Percentiles rank a stretch among this genome's conserved stretches.
These are phyloP conservation scores for Cladobotryum protrusum DNA, from an alignment of 2,329 filamentous ascomycete species.

Conservation along the genomic window DNA sequence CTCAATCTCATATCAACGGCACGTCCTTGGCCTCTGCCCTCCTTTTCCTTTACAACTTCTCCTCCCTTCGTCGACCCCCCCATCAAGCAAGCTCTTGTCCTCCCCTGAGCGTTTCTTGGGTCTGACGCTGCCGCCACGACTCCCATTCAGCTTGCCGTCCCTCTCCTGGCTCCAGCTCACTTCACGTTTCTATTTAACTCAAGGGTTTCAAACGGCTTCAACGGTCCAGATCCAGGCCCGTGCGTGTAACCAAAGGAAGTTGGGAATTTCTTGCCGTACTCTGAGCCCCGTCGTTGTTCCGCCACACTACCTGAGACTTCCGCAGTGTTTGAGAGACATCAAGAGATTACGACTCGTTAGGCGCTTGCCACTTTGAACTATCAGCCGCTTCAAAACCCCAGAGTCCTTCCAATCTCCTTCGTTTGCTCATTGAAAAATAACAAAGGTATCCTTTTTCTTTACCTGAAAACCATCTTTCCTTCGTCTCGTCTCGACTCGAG, in stretches of 20 bases:
- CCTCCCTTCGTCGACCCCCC: background rate
- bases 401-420: background rate
- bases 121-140: background rate
- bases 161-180: background rate
- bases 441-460: too few species aligned
- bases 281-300: slow-evolving; percentile 1
- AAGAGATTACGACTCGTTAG: slow-evolving; percentile 7
- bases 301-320: slow-evolving; percentile 4
- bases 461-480: too few species aligned
- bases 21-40: background rate
- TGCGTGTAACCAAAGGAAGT: background rate
- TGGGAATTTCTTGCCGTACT: background rate
- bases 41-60: background rate
- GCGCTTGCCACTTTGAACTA: background rate
- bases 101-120: too few species aligned
- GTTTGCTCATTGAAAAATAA: background rate
- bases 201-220: background rate
- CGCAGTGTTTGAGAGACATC: slow-evolving; percentile 5
- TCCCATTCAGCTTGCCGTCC: background rate
- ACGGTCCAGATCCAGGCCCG: background rate
- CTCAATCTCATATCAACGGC: slow-evolving; percentile 12
- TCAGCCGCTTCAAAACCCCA: background rate
- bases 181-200: background rate
- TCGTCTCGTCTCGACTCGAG: too few species aligned
- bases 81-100: background rate